Conservation (phyloP, 2,329 filamentous ascomycete species). For the Cytospora piceicola region DNA sequence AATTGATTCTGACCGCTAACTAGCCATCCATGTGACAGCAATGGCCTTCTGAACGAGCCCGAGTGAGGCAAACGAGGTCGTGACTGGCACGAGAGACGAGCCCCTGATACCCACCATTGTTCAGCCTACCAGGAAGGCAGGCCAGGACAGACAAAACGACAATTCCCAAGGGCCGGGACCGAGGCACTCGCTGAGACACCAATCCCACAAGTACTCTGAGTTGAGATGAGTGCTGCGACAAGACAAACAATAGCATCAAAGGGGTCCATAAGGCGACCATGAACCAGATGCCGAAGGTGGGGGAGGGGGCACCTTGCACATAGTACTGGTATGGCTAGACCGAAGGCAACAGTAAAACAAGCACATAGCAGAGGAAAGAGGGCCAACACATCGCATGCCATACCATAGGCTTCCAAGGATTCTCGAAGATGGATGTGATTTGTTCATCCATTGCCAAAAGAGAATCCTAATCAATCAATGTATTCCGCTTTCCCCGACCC, state of each 20-base stretch:
- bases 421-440: too few species aligned
- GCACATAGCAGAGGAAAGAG: background rate
- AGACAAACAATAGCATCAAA: constrained; percentile 65
- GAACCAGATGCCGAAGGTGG: constrained; percentile 28
- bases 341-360: background rate
- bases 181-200: constrained; percentile 62
- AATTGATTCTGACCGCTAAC: too few species aligned
- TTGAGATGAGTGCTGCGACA: constrained; percentile 74
- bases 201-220: constrained; percentile 71
- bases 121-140: too few species aligned
- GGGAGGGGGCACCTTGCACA: background rate
- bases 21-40: too few species aligned
- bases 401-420: background rate
- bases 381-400: background rate
- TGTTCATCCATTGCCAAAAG: background rate
- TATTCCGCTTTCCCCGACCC: background rate
- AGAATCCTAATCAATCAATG: background rate
- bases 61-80: too few species aligned
- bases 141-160: constrained; percentile 36
- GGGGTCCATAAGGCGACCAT: constrained; percentile 26
- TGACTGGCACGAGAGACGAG: too few species aligned
- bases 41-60: too few species aligned
- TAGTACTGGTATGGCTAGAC: background rate
- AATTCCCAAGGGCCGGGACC: constrained; percentile 49
- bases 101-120: too few species aligned